A percentile compares a stretch with the other conserved stretches of the same genome.
Conservation (phyloP, 805 yeast species). For the Candida schatavii region DNA sequence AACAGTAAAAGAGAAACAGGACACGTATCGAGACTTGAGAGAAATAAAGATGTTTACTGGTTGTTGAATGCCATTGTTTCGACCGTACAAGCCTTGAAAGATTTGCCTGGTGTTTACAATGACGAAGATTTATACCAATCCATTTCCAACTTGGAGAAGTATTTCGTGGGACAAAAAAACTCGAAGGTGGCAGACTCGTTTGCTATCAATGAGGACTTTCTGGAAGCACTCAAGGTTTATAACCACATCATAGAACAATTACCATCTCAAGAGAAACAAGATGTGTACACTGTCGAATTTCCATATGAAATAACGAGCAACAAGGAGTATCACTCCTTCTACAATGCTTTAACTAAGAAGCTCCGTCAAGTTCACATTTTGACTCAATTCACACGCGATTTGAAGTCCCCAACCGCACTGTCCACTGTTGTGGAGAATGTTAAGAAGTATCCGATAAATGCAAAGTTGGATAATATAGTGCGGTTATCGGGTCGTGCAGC, state of each 20-base stretch:
- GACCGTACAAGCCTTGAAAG: conserved; percentile 59
- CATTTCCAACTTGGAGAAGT: conserved; percentile 47
- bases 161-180: conserved; percentile 45
- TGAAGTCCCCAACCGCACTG: conserved; percentile 9
- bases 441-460: conserved; percentile 32
- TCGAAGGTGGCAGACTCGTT: conserved; percentile 45
- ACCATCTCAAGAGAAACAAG: conserved; percentile 11
- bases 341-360: conserved; percentile 13
- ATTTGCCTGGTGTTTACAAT: conserved; percentile 88
- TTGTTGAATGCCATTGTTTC: conserved; percentile 49
- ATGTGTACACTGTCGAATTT: conserved; percentile 34
- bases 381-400: conserved; percentile 42
- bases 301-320: conserved; percentile 42
- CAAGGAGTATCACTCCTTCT: conserved; percentile 25
- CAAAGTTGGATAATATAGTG: conserved; percentile 18
- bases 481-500: conserved; percentile 19
- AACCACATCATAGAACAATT: conserved; percentile 17
- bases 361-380: conserved; percentile 38
- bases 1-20: too few species aligned
- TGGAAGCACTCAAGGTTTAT: conserved; percentile 48
- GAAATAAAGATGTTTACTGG: conserved; percentile 44
- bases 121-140: conserved; percentile 66
- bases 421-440: conserved; percentile 45
- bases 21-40: conserved; percentile 19
- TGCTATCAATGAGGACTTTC: conserved; percentile 35